Base-by-base conservation (phyloP, 768 basidiomycete species). In the Collybia nuda region DNA sequence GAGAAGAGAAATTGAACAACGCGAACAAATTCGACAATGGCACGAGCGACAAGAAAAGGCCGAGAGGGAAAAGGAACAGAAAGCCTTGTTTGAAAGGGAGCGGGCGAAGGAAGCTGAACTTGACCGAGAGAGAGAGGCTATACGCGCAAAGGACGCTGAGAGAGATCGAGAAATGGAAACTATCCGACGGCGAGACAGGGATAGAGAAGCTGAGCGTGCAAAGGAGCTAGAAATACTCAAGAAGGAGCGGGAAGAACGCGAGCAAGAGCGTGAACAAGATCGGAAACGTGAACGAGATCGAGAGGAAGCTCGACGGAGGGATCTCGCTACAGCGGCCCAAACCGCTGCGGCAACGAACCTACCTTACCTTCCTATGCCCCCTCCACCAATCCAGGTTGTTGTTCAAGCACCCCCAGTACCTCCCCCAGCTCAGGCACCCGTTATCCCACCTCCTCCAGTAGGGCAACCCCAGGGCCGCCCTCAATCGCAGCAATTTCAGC, bases 61-160 rank as follows among this genome's bases (percentile, higher is more conserved):
- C n/a, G 44, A 63, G 40, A 52, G 50, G 28, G 56, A 64, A 11
- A 48, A 38, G 2, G 48, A 58, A 12, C 58, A 52, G 37, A 53
- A 55, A 19, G 44, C 15, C 8, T 14, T 46, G 48, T 29, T 19
- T 14, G 53, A 26, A 22, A 24, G 48, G 39, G 18, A 49, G 8
- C 28, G 29, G 3, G 38, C 22, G 14, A 42, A 35, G 26, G 52
- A 54, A 22, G 36, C 23, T 37, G 47, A 44, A 44, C 53, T 50
- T 40, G 45, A 50, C 28, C 9, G 24, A 48, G 44, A 53, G 55
- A 48, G 15, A 47, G 48, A 60, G 19, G 57, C 38, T 2, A 42
- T 60, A 17, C 44, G 53, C 6, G 59, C 60, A 37, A 50, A 53
- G 29, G 58, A 64, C 42, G 48, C 55, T n/a, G 64, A 62, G 40